Percentiles rank a stretch among this genome's conserved stretches.
These are phyloP conservation scores for Phytophthora chlamydospora DNA, from an alignment of 352 stramenopile species.

Conservation along the genomic window DNA sequence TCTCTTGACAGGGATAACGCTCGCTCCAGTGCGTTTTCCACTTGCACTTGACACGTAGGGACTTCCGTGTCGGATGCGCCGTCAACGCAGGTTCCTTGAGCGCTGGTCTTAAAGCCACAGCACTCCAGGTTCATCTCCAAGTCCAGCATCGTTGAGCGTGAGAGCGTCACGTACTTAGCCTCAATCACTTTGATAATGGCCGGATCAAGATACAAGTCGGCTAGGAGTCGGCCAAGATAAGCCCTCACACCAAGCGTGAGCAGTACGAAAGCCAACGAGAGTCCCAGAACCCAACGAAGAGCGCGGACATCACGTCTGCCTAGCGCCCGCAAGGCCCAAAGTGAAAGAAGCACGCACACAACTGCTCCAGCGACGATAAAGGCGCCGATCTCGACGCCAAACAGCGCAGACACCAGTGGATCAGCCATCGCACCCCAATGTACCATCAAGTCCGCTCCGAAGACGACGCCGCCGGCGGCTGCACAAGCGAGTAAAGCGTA, in stretches of 20 bases:
- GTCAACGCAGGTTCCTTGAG: conserved; percentile 43
- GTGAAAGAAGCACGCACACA: conserved; percentile 37
- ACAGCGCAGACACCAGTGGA: conserved; percentile 38
- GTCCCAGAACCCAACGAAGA: conserved; percentile 39
- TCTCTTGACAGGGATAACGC: conserved; percentile 24
- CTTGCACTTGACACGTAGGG: conserved; percentile 33
- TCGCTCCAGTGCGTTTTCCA: conserved; percentile 19
- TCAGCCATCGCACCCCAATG: conserved; percentile 46
- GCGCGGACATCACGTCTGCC: conserved; percentile 35
- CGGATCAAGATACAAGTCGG: conserved; percentile 45
- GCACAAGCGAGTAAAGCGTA: conserved; percentile 38
- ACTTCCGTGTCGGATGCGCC: conserved; percentile 10
- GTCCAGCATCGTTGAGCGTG: conserved; percentile 24
- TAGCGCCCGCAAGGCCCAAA: conserved; percentile 36
- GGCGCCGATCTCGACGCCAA: conserved; percentile 48
- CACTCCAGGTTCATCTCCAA: conserved; percentile 57
- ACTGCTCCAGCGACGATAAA: conserved; percentile 17
- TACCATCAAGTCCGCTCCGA: conserved; percentile 49
- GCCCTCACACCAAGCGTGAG: conserved; percentile 32
- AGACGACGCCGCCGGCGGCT: conserved; percentile 33
- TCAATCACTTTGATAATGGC: conserved; percentile 41
- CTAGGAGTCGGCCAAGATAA: conserved; percentile 38
- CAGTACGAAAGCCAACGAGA: conserved; percentile 41
- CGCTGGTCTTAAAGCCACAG: conserved; percentile 44
- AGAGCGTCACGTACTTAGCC: conserved; percentile 35